phyloP scores from a whole-genome alignment of 805 yeast genomes.

The Starmerella roubikii region DNA sequence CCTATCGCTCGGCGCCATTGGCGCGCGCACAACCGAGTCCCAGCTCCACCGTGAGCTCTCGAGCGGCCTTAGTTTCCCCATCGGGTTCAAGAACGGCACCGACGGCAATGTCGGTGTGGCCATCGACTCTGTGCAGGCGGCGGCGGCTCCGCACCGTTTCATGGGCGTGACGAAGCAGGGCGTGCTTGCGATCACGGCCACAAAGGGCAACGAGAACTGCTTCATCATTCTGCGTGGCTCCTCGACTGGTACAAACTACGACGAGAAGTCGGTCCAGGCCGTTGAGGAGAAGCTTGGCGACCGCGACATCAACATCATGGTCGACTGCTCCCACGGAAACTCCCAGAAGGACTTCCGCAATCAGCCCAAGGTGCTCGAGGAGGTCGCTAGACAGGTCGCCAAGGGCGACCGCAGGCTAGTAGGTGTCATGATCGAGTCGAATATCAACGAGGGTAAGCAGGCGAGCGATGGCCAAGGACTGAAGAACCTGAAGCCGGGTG shows the following conservation, averaged over 20 bases:
- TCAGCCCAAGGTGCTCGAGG: constrained; percentile 83
- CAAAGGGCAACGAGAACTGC: constrained; percentile 89
- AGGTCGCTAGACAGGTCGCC: constrained; percentile 69
- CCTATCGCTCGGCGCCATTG: constrained; percentile 91
- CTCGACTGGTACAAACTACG: constrained; percentile 85
- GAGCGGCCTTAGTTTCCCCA: constrained; percentile 95
- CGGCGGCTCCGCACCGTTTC: constrained; percentile 85
- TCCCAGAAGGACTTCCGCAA: constrained; percentile 86
- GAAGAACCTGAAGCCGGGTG: constrained; percentile 71
- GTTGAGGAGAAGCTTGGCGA: constrained; percentile 55
- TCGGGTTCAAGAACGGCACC: constrained; percentile 97
- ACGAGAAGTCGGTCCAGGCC: constrained; percentile 56
- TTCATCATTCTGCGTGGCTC: constrained; percentile 95
- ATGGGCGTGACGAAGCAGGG: constrained; percentile 97
- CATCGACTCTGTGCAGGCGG: constrained; percentile 85
- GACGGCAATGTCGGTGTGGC: constrained; percentile 92
- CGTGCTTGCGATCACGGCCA: constrained; percentile 87
- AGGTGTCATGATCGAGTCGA: constrained; percentile 93
- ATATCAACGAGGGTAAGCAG: constrained; percentile 86
- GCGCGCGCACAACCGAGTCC: constrained; percentile 98
- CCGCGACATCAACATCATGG: constrained; percentile 50
- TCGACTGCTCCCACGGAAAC: constrained; percentile 97
- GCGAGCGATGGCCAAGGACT: constrained; percentile 46
- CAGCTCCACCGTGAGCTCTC: constrained; percentile 96
- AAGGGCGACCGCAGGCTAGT: constrained; percentile 68